phyloP scores from a whole-genome alignment of 139 green algal genomes.

The Tetradesmus obliquus region DNA sequence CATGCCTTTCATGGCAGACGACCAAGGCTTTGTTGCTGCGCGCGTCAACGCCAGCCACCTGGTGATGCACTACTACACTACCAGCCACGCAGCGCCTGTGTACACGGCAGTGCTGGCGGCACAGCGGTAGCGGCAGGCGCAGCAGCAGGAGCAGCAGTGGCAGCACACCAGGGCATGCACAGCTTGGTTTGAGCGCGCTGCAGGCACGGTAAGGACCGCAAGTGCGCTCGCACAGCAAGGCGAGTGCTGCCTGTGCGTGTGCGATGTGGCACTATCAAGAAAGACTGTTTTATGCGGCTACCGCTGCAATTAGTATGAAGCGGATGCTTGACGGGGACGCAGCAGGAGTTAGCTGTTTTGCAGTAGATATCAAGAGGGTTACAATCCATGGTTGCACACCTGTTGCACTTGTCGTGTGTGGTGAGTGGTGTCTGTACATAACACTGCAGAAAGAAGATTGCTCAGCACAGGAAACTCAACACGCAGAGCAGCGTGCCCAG shows the following conservation, averaged over 20 bases:
- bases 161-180: background rate
- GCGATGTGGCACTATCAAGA: too few species aligned
- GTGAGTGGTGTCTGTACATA: background rate
- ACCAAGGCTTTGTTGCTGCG: slow-evolving; percentile 55
- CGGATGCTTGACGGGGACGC: too few species aligned
- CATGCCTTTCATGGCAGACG: background rate
- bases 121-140: background rate
- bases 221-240: too few species aligned
- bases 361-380: too few species aligned
- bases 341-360: too few species aligned
- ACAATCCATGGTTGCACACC: too few species aligned
- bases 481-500: background rate
- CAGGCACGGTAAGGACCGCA: too few species aligned
- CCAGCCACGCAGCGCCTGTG: background rate
- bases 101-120: slow-evolving; percentile 20
- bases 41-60: slow-evolving; percentile 26
- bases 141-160: background rate
- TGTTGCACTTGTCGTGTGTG: background rate
- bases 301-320: too few species aligned
- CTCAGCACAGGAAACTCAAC: background rate
- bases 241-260: too few species aligned
- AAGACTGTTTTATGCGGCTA: too few species aligned
- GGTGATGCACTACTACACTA: slow-evolving; percentile 47
- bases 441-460: background rate
- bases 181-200: background rate